Conservation (phyloP, 441 rosid species). For the Populus tomentosa region DNA sequence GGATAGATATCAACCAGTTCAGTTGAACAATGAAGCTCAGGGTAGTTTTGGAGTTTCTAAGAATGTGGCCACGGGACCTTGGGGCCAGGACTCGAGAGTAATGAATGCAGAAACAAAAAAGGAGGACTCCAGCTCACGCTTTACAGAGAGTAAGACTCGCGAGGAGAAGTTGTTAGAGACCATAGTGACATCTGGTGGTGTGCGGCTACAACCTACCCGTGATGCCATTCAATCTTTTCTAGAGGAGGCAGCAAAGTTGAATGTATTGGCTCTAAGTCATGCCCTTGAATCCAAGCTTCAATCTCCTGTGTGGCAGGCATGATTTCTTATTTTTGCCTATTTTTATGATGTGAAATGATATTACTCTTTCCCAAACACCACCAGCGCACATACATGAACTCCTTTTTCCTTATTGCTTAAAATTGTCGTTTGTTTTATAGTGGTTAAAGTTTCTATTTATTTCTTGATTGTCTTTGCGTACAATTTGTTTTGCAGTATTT, state of each 20-base stretch:
- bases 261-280: slow-evolving; percentile 62
- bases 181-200: slow-evolving; percentile 90
- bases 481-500: not conserved
- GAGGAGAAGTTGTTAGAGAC: slow-evolving; percentile 93
- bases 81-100: slow-evolving; percentile 51
- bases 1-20: slow-evolving; percentile 73
- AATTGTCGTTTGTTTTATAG: no score
- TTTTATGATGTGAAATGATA: slow-evolving; percentile 4
- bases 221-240: slow-evolving; percentile 87
- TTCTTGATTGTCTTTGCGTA: not conserved
- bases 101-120: slow-evolving; percentile 29
- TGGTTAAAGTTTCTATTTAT: not conserved
- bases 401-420: no score
- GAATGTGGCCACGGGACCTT: slow-evolving; percentile 50
- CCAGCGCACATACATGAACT: not conserved
- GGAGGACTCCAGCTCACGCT: slow-evolving; percentile 55
- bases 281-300: slow-evolving; percentile 85
- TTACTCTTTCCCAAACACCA: not conserved
- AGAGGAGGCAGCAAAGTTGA: slow-evolving; percentile 78
- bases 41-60: slow-evolving; percentile 45
- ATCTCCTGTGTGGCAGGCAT: slow-evolving; percentile 93
- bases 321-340: slow-evolving; percentile 14
- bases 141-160: slow-evolving; percentile 59
- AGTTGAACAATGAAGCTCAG: slow-evolving; percentile 41
- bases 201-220: slow-evolving; percentile 93